These are phyloP conservation scores for Phalaenopsis equestris DNA, from an alignment of 106 monocot genomes.

Conservation along the genomic window DNA sequence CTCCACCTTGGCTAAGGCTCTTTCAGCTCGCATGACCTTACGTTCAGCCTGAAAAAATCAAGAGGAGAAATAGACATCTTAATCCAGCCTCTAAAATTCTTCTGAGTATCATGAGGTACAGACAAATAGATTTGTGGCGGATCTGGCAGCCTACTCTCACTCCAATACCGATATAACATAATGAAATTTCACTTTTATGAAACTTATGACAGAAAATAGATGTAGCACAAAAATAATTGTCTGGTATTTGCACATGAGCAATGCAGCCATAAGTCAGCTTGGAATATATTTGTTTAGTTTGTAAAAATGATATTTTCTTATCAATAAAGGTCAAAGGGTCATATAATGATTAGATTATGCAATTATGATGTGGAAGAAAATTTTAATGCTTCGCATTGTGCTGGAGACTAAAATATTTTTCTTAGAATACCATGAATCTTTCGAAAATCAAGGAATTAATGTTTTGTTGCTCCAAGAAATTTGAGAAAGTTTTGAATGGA, in stretches of 20 bases:
- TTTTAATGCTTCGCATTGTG: too few species aligned
- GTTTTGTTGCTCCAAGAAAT: neutral
- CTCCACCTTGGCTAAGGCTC: slow-evolving; percentile 78
- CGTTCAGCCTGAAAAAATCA: slow-evolving; percentile 38
- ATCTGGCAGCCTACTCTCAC: neutral
- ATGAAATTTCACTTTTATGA: neutral
- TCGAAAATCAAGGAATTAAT: neutral
- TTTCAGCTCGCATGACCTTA: slow-evolving; percentile 71
- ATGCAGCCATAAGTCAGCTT: too few species aligned
- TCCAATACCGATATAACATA: neutral
- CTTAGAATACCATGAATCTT: too few species aligned
- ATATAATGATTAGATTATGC: too few species aligned
- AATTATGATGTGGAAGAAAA: too few species aligned
- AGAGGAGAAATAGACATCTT: slow-evolving; percentile 1
- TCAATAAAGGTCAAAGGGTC: too few species aligned
- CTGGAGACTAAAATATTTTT: too few species aligned
- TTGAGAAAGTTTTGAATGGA: too few species aligned
- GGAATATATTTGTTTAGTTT: too few species aligned
- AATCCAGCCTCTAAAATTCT: neutral
- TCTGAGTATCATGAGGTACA: neutral
- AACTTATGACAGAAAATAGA: neutral
- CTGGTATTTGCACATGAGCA: too few species aligned
- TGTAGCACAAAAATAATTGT: neutral
- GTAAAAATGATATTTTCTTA: too few species aligned
- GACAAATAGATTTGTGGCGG: neutral